Base-by-base conservation (phyloP, 2,329 filamentous ascomycete genomes). In the Arthrobotrys musiformis region DNA sequence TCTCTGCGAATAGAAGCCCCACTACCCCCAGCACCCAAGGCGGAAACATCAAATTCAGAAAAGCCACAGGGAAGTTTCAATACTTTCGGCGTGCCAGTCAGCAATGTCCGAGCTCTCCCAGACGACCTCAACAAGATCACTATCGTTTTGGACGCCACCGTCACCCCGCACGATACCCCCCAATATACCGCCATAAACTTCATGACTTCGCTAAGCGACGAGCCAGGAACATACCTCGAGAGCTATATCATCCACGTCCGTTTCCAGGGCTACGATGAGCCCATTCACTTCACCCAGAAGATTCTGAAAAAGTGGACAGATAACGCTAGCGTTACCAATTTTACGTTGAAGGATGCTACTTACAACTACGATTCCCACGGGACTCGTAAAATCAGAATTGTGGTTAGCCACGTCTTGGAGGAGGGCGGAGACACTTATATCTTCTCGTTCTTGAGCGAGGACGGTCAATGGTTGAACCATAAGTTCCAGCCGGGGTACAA, bases 271-370 rank as follows among this genome's bases (percentile, higher is more conserved):
- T 58, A 37, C 54, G 54, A 58, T 17, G 11, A 9, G n/a, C 33
- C 33, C 1, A 58, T 58, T 13, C 54, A 58, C 17, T 58, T 58
- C 22, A 58, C 54, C 8, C 54, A 58, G 33, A 58, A 58, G 19
- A 37, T 37, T 9, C 2, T 26, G 17, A 40, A 19, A n/a, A 4
- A 2, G 2, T 58, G 54, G 54, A 37, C 54, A 2, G 33, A 40
- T 6, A 58, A 58, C 19, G 54, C 54, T 17, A 58, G 54, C 11
- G 30, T 5, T 5, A 58, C 54, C 0, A 19, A 6, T 5, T 58
- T 58, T 11, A 58, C 54, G 3, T 58, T 58, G 54, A 40, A 58
- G 33, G 17, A 58, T 4, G 54, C 54, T 26, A 37, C 17, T 9
- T 58, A 58, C n/a, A 33, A 58, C 15, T 24, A 58, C n/a, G 54